Base-by-base conservation (phyloP, 139 green algal genomes). In the Chlamydomonas urium region DNA sequence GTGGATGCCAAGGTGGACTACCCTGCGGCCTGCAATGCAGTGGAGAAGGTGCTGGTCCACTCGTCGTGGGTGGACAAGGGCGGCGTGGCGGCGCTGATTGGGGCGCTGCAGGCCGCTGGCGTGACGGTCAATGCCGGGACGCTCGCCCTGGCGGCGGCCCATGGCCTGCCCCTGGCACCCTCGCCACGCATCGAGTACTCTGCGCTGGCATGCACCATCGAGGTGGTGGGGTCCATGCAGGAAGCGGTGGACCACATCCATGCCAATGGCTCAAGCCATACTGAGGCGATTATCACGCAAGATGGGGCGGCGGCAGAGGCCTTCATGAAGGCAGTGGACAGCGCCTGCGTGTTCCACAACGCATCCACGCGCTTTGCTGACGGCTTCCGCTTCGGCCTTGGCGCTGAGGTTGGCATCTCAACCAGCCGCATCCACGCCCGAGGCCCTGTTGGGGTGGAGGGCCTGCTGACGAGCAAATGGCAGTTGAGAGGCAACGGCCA, bases 361-460 rank as follows among this genome's bases (percentile, higher is more conserved):
- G 88, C 90, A 4, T 92, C 81, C 53, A 97, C 94, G 1, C 89
- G 96, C 28, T 99, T 99, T 69, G 78, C 82, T 4, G 96, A 99
- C 76, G 96, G 96, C 32, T 99, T 96, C 77, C 81, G 95, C 33
- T 99, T 97, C 85, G 94, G 94, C 0, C 84, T 97, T 23, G 93
- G 93, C 10, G 93, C 92, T 0, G 92, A 97, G 87, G 92, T 99
- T 59, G 96, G 96, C 74, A 98, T 99, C 84, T 94, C 83, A 79
- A 99, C 96, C 6, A 89, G 85, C 61, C 83, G 96, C 50, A 98
- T 99, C 78, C 96, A 99, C 77, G 96, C 96, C 0, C 85, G 96
- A 19, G 96, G 96, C 23, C 96, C 96, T 1, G 96, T 99, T 21
- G 96, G 96, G 4, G 96, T 99, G 47, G 95, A 99, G 81, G 96